Evolutionary conservation across 2,329 filamentous ascomycete genomes (phyloP).

Genomic region (Pezicula neosporulosa): DNA sequence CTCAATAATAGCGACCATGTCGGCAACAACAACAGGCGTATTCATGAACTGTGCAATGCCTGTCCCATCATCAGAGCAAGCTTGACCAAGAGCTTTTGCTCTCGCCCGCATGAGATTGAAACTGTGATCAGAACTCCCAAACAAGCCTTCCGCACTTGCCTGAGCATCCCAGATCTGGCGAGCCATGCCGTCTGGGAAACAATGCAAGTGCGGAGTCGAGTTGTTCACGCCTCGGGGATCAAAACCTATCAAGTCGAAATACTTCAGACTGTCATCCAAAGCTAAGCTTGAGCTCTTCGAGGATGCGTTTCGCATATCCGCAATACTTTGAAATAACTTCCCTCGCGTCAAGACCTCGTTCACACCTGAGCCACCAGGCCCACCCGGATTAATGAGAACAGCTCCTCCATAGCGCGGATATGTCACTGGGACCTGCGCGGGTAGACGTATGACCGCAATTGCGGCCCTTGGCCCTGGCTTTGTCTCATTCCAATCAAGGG

Average conservation of each 20-base stretch:
- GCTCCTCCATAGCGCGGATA: neutral
- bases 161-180: neutral
- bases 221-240: slow-evolving; percentile 45
- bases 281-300: neutral
- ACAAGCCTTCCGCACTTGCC: neutral
- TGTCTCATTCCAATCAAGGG: neutral
- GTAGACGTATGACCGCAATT: neutral
- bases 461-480: neutral
- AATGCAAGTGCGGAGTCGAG: slow-evolving; percentile 44
- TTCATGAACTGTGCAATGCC: neutral
- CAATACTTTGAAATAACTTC: slow-evolving; percentile 26
- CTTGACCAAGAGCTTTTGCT: neutral
- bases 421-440: neutral
- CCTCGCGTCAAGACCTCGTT: slow-evolving; percentile 21
- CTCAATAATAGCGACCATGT: neutral
- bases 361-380: slow-evolving; percentile 38
- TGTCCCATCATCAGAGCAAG: neutral
- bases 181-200: slow-evolving; percentile 24
- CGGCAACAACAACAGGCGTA: neutral
- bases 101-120: neutral
- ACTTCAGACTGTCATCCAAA: neutral
- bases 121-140: neutral
- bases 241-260: slow-evolving; percentile 38
- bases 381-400: slow-evolving; percentile 34
- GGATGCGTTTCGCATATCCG: slow-evolving; percentile 25